Percentiles rank a stretch among this genome's conserved stretches.
Evolutionary conservation across 2,329 filamentous ascomycete species (phyloP).

Genomic region (Beauveria asiatica): DNA sequence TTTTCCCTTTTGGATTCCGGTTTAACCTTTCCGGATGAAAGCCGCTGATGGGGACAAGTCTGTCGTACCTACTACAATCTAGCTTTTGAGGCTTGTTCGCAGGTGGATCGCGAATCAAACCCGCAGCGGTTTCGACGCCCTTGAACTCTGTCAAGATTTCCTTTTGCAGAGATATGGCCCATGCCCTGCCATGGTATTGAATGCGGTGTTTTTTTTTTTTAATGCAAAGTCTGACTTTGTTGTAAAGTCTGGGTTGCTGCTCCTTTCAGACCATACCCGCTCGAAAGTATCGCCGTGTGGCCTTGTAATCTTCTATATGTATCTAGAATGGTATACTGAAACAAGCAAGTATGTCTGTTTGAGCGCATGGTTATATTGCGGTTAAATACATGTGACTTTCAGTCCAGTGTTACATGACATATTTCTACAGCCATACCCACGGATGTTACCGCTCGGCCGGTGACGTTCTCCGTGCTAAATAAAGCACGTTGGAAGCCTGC

Average conservation of each 20-base stretch:
- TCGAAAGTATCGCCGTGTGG: slow-evolving; percentile 38
- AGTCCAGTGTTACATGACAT: slow-evolving; percentile 52
- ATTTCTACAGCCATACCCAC: slow-evolving; percentile 57
- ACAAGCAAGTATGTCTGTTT: slow-evolving; percentile 49
- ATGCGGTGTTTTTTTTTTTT: slow-evolving; percentile 12
- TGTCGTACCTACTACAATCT: slow-evolving; percentile 47
- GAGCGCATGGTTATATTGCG: slow-evolving; percentile 55
- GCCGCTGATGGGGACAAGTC: slow-evolving; percentile 45
- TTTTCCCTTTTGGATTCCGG: no score
- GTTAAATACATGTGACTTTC: slow-evolving; percentile 49
- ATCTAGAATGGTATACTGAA: slow-evolving; percentile 41
- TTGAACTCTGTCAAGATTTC: slow-evolving; percentile 35
- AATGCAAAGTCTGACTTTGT: slow-evolving; percentile 39
- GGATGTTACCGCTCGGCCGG: slow-evolving; percentile 24
- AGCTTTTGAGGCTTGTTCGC: slow-evolving; percentile 35
- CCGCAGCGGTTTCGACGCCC: slow-evolving; percentile 33
- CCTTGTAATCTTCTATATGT: slow-evolving; percentile 44
- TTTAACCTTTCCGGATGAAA: slow-evolving; percentile 42
- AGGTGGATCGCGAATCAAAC: slow-evolving; percentile 41
- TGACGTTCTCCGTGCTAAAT: slow-evolving; percentile 12
- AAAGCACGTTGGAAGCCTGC: slow-evolving; percentile 58
- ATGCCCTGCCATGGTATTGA: no score
- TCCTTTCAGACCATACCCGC: slow-evolving; percentile 35
- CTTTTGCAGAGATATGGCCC: slow-evolving; percentile 35
- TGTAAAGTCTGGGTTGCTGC: slow-evolving; percentile 39